Evolutionary conservation across 2,329 filamentous ascomycete species (phyloP).

Genomic region (Ophiostoma australiae): DNA sequence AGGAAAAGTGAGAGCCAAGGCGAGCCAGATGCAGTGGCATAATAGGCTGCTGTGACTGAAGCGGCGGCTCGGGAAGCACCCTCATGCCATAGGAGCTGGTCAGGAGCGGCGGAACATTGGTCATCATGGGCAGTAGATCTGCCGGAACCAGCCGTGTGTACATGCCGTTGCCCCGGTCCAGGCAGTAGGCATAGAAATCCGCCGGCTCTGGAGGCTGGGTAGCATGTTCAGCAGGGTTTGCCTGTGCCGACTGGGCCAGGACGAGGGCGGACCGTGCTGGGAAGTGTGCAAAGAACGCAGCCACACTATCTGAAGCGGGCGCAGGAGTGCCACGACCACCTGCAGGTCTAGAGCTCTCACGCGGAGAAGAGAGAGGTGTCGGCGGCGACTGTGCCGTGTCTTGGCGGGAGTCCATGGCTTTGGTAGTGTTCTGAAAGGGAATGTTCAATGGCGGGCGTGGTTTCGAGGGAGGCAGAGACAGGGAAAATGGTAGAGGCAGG

Average conservation of each 20-base stretch:
- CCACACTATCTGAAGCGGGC: neutral
- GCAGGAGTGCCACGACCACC: neutral
- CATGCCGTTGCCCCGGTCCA: conserved; percentile 49
- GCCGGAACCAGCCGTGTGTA: conserved; percentile 53
- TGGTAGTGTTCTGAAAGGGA: neutral
- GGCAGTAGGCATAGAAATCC: conserved; percentile 45
- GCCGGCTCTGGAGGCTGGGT: neutral
- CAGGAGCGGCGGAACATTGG: conserved; percentile 43
- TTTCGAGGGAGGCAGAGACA: neutral
- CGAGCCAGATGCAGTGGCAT: neutral
- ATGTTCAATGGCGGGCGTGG: neutral
- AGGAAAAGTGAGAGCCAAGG: neutral
- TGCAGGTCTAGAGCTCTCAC: neutral
- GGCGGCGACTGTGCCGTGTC: neutral
- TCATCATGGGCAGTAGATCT: conserved; percentile 46
- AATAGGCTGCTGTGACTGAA: neutral
- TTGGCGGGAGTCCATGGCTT: neutral
- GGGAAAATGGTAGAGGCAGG: neutral
- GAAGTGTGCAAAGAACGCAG: neutral
- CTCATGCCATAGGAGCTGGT: conserved; percentile 41
- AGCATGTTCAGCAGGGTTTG: neutral
- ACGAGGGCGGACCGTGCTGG: neutral
- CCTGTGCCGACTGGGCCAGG: neutral
- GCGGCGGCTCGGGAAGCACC: conserved; percentile 36
- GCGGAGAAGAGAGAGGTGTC: neutral